A percentile compares a stretch with the other conserved stretches of the same genome.
These are phyloP conservation scores for Aspergillus tamarii DNA, from an alignment of 2,329 filamentous ascomycete species.

Conservation along the genomic window DNA sequence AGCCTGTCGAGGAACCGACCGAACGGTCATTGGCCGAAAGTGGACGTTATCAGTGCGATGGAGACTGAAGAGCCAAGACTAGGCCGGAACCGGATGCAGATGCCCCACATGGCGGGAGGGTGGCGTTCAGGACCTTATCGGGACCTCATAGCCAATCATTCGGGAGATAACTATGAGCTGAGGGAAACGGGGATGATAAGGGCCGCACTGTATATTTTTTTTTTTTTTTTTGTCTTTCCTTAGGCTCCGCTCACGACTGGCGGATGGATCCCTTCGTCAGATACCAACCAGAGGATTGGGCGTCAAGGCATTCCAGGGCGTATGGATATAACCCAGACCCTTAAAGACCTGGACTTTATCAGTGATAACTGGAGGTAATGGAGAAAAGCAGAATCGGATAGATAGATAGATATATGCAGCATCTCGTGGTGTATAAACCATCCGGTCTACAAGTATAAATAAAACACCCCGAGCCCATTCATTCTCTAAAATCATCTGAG, in stretches of 20 bases:
- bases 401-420: background rate
- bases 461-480: background rate
- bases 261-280: background rate
- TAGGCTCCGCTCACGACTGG: background rate
- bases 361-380: background rate
- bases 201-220: background rate
- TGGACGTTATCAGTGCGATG: constrained; percentile 22
- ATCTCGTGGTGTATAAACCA: background rate
- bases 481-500: background rate
- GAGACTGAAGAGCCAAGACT: constrained; percentile 9
- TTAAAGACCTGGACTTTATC: background rate
- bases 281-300: background rate
- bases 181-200: constrained; percentile 22
- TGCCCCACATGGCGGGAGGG: constrained; percentile 14
- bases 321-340: background rate
- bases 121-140: constrained; percentile 25
- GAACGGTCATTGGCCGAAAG: constrained; percentile 17
- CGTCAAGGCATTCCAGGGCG: background rate
- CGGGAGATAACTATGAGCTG: constrained; percentile 17
- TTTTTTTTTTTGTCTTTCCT: background rate
- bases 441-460: background rate
- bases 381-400: background rate
- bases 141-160: constrained; percentile 22
- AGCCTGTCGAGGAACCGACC: background rate
- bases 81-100: constrained; percentile 10